Conservation (phyloP, 257 asterid species). For the Capsicum pubescens region DNA sequence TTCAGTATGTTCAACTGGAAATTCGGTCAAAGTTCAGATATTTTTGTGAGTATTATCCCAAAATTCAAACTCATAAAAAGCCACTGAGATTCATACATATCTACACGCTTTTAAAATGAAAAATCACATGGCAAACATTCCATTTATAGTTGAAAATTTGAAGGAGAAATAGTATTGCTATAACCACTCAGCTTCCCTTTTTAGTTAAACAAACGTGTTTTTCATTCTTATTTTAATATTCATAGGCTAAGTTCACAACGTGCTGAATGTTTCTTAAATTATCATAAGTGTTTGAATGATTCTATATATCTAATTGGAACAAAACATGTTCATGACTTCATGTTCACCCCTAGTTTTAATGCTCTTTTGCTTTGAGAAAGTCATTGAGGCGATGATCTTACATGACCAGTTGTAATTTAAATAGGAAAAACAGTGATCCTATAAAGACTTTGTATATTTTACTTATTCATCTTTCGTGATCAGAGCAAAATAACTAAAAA, state of each 20-base stretch:
- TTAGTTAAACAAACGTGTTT: conserved; percentile 25
- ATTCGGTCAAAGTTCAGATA: too few species aligned
- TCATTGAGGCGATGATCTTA: too few species aligned
- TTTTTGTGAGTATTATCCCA: too few species aligned
- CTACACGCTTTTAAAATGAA: too few species aligned
- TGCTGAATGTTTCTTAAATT: neutral
- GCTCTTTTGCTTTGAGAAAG: neutral
- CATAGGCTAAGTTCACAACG: conserved; percentile 1
- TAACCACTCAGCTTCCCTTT: neutral
- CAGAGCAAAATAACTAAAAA: neutral
- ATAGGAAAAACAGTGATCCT: too few species aligned
- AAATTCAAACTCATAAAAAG: too few species aligned
- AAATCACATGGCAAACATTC: neutral
- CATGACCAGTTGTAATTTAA: too few species aligned
- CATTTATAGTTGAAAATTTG: neutral
- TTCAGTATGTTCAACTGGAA: too few species aligned
- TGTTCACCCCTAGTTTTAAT: neutral
- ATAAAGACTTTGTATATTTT: too few species aligned
- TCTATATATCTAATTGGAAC: neutral
- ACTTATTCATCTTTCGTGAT: too few species aligned
- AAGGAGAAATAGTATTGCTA: neutral
- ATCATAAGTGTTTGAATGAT: neutral
- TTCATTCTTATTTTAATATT: neutral
- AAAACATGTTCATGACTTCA: neutral
- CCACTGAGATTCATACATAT: too few species aligned